Conservation (phyloP, 768 basidiomycete species). For the Phaeotremella fagi region DNA sequence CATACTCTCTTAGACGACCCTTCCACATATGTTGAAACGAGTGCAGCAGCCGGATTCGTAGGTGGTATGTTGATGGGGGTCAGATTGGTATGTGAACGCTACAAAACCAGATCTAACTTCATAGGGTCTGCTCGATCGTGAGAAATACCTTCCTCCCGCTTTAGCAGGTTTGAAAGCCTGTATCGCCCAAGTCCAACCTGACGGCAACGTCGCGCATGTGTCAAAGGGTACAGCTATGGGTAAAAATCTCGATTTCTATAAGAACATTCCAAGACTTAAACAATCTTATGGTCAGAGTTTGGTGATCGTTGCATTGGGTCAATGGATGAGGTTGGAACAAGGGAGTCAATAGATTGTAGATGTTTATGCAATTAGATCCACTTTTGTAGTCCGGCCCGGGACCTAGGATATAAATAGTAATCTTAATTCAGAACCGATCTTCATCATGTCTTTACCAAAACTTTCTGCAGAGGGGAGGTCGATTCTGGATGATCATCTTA, state of each 20-base stretch:
- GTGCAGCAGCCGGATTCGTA: slow-evolving; percentile 38
- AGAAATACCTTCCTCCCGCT: slow-evolving; percentile 14
- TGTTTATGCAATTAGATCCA: too few relatives aligned
- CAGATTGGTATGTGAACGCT: slow-evolving; percentile 12
- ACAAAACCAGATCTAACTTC: neutral
- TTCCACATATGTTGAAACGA: slow-evolving; percentile 54
- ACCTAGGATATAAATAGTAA: too few relatives aligned
- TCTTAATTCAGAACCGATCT: too few relatives aligned
- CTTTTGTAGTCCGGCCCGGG: too few relatives aligned
- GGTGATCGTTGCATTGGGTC: slow-evolving; percentile 42
- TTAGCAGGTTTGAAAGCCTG: slow-evolving; percentile 35
- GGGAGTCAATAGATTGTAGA: slow-evolving; percentile 4
- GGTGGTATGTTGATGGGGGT: slow-evolving; percentile 37
- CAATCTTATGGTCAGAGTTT: slow-evolving; percentile 59
- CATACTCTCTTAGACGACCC: slow-evolving; percentile 57
- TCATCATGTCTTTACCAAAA: too few relatives aligned
- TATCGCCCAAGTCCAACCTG: slow-evolving; percentile 52
- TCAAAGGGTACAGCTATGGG: slow-evolving; percentile 58
- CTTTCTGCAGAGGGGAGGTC: too few relatives aligned
- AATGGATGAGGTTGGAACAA: slow-evolving; percentile 27
- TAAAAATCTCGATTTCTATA: slow-evolving; percentile 53
- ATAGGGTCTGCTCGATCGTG: slow-evolving; percentile 14
- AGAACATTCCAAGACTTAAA: slow-evolving; percentile 54
- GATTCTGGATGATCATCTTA: too few relatives aligned
- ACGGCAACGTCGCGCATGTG: slow-evolving; percentile 53